phyloP scores from a whole-genome alignment of 176 grass and related monocot genomes.

The Puya raimondii region DNA sequence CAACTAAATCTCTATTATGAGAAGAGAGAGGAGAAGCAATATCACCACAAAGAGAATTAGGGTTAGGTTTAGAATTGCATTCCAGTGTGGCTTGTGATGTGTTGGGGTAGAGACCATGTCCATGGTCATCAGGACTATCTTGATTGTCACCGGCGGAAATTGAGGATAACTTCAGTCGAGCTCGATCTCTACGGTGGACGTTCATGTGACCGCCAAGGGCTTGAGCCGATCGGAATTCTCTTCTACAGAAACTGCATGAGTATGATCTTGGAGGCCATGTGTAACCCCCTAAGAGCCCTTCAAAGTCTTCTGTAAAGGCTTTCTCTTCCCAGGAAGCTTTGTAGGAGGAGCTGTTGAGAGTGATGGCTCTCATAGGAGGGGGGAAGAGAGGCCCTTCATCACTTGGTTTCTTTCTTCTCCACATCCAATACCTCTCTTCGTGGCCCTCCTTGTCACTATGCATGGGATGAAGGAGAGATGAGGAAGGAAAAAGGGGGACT shows the following conservation, averaged over 20 bases:
- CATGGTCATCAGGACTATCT: neutral
- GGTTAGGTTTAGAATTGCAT: neutral
- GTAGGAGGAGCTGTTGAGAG: neutral
- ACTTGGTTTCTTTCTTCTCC: neutral
- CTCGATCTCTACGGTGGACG: conserved; percentile 71
- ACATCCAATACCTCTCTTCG: neutral
- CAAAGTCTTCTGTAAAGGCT: conserved; percentile 53
- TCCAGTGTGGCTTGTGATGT: neutral
- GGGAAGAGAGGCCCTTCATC: neutral
- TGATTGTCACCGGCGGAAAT: conserved; percentile 7
- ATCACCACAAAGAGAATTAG: conserved; percentile 4
- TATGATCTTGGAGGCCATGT: conserved; percentile 78
- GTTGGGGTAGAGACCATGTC: neutral
- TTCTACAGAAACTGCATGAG: conserved; percentile 60
- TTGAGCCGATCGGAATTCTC: conserved; percentile 70
- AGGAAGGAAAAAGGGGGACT: neutral
- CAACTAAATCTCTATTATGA: neutral
- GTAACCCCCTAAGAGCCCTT: conserved; percentile 38
- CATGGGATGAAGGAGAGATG: neutral
- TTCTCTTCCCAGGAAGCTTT: conserved; percentile 53
- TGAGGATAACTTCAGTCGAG: conserved; percentile 50
- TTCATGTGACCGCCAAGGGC: conserved; percentile 68
- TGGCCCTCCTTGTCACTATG: neutral
- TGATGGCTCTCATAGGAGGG: neutral
- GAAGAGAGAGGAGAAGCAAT: conserved; percentile 1